Conservation (phyloP, 768 basidiomycete genomes). For the Hydnomerulius pinastri region DNA sequence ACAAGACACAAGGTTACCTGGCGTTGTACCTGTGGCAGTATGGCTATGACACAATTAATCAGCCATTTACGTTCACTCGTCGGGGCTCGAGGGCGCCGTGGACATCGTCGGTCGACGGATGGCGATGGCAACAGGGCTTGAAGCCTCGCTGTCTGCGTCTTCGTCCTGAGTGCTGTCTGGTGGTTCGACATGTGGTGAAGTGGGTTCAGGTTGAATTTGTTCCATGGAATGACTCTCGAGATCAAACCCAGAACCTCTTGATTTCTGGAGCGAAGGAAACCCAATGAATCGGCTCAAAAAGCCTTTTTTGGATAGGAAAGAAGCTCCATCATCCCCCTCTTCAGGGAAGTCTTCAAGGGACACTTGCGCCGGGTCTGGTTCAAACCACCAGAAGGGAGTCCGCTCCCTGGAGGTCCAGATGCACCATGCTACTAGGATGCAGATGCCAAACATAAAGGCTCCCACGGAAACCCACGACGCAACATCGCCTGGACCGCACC, state of each 20-base stretch:
- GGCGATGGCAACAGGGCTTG: neutral
- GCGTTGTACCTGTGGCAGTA: too few species aligned
- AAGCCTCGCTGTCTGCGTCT: neutral
- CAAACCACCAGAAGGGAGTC: conserved; percentile 26
- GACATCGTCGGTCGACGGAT: neutral
- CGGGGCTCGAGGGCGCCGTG: neutral
- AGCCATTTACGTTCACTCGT: neutral
- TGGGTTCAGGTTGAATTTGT: neutral
- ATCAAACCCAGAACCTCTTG: neutral
- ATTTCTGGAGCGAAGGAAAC: neutral
- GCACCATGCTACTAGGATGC: conserved; percentile 44
- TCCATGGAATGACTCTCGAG: neutral
- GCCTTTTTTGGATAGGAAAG: neutral
- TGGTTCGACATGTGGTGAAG: neutral
- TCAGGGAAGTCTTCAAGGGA: neutral
- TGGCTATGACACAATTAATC: too few species aligned
- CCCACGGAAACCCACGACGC: conserved; percentile 30
- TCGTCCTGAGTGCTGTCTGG: neutral
- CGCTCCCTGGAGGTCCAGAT: conserved; percentile 34
- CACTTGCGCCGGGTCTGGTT: conserved; percentile 12
- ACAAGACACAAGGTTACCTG: neutral
- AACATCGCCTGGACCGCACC: conserved; percentile 14
- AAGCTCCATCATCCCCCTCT: neutral
- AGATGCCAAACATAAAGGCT: conserved; percentile 26
- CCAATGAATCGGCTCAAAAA: neutral